Percentiles rank a stretch among this genome's conserved stretches.
phyloP scores from a whole-genome alignment of 768 basidiomycete species.

The Astraeus odoratus region DNA sequence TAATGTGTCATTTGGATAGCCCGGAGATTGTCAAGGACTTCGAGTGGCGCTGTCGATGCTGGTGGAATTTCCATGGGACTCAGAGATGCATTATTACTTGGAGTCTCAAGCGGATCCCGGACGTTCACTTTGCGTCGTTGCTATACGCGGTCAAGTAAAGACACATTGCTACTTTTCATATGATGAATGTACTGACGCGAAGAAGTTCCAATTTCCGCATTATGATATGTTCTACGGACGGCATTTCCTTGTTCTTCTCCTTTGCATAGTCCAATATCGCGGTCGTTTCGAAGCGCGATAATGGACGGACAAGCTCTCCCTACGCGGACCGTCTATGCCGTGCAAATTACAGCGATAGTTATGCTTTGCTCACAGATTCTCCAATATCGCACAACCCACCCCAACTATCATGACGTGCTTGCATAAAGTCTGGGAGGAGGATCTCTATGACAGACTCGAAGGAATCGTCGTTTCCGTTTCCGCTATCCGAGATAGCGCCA shows the following conservation, averaged over 20 bases:
- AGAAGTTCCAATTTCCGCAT: conserved; percentile 42
- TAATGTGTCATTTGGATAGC: conserved; percentile 58
- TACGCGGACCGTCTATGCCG: conserved; percentile 9
- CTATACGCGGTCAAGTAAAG: conserved; percentile 9
- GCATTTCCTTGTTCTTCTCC: conserved; percentile 3
- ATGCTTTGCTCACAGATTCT: conserved; percentile 11
- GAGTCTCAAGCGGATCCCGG: neutral
- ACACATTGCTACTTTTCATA: too few species aligned
- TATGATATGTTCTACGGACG: conserved; percentile 27
- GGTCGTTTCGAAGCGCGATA: conserved; percentile 36
- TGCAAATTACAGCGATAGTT: neutral
- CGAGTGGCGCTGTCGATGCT: conserved; percentile 20
- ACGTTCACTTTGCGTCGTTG: conserved; percentile 16
- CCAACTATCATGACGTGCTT: conserved; percentile 22
- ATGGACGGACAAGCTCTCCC: conserved; percentile 33
- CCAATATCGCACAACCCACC: conserved; percentile 9
- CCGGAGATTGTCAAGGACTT: conserved; percentile 45
- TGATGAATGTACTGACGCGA: conserved; percentile 16
- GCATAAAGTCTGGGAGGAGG: conserved; percentile 29
- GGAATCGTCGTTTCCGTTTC: conserved; percentile 7
- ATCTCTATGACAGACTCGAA: conserved; percentile 31
- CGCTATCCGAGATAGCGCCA: neutral
- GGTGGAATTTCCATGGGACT: conserved; percentile 24
- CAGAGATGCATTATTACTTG: conserved; percentile 6
- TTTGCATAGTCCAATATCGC: conserved; percentile 25